Percentiles rank a stretch among this genome's conserved stretches.
phyloP scores from a whole-genome alignment of 306 rosid species.

The Clitoria ternatea region DNA sequence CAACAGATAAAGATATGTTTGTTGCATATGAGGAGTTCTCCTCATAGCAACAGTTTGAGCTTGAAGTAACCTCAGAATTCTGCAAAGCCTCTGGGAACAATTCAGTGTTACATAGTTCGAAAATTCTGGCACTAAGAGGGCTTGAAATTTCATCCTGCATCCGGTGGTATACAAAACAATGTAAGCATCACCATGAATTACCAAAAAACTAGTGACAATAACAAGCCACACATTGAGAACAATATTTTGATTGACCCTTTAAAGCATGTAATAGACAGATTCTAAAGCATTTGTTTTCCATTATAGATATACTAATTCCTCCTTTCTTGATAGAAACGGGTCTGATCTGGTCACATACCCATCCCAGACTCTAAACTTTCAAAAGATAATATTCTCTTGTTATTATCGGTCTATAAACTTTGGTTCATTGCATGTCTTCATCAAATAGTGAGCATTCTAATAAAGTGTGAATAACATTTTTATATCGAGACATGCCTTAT shows the following conservation, averaged over 20 bases:
- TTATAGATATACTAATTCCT: slow-evolving; percentile 27
- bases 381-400: slow-evolving; percentile 23
- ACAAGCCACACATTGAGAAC: not conserved
- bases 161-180: slow-evolving; percentile 23
- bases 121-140: slow-evolving; percentile 59
- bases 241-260: slow-evolving; percentile 16
- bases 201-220: not conserved
- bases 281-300: slow-evolving; percentile 28
- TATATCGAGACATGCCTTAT: not conserved
- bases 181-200: slow-evolving; percentile 28
- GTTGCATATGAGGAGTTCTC: slow-evolving; percentile 63
- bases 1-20: slow-evolving; percentile 42
- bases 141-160: slow-evolving; percentile 93
- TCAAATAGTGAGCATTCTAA: slow-evolving; percentile 23
- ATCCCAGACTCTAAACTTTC: slow-evolving; percentile 14
- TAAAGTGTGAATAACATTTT: not conserved
- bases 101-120: slow-evolving; percentile 66
- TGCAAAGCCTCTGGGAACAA: slow-evolving; percentile 70
- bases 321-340: slow-evolving; percentile 22
- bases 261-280: slow-evolving; percentile 29
- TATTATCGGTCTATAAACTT: slow-evolving; percentile 15
- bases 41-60: slow-evolving; percentile 79
- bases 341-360: slow-evolving; percentile 15
- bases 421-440: slow-evolving; percentile 24
- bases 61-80: slow-evolving; percentile 78